Conservation (phyloP, 1,284 basidiomycete genomes). For the Melampsora americana region DNA sequence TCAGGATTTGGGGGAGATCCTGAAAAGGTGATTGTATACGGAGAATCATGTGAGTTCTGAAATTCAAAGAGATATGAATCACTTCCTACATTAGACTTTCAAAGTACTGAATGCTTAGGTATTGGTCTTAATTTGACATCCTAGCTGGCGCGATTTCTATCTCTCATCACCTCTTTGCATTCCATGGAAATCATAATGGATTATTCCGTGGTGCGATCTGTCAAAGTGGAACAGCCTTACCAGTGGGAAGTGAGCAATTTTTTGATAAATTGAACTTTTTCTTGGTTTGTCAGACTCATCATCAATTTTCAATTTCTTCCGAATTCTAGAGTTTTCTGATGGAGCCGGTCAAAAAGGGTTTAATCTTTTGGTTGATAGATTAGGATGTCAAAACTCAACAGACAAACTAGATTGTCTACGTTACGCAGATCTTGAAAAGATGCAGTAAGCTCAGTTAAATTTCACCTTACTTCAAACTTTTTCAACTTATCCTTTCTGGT, state of each 20-base stretch:
- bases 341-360: slow-evolving; percentile 31
- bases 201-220: slow-evolving; percentile 37
- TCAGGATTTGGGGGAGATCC: slow-evolving; percentile 54
- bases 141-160: slow-evolving; percentile 41
- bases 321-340: slow-evolving; percentile 27
- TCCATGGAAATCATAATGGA: slow-evolving; percentile 22
- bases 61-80: too few relatives aligned
- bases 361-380: slow-evolving; percentile 4
- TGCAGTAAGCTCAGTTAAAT: slow-evolving; percentile 18
- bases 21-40: slow-evolving; percentile 51
- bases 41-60: slow-evolving; percentile 10
- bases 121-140: neutral
- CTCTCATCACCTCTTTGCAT: slow-evolving; percentile 34
- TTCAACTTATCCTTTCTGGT: neutral
- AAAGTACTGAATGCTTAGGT: too few relatives aligned
- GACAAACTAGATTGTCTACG: slow-evolving; percentile 31
- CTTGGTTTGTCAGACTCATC: neutral
- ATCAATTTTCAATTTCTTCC: neutral
- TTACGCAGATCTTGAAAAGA: slow-evolving; percentile 13
- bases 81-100: neutral
- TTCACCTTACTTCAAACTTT: neutral
- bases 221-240: slow-evolving; percentile 34
- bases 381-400: slow-evolving; percentile 1
- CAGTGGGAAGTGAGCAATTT: slow-evolving; percentile 29
- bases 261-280: neutral